Evolutionary conservation across 1,284 basidiomycete species (phyloP), one percentile per base, ranked within the genome.

Genomic region (Acaromyces ingoldii): DNA sequence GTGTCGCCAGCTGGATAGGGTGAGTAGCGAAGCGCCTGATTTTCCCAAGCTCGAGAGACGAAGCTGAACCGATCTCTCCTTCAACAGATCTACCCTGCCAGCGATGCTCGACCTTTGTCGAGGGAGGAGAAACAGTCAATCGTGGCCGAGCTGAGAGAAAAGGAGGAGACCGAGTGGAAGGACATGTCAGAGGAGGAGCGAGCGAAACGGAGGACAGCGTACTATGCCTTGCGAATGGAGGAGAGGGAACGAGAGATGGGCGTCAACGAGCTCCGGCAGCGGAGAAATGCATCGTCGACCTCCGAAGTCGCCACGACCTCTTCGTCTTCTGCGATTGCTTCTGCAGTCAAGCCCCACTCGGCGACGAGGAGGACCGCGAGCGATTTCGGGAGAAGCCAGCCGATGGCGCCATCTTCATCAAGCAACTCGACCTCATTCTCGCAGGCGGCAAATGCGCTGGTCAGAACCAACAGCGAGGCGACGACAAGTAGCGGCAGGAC

Each of bases 1-100:
- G 1, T 88, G 86, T 69, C 81, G 87, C 49, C 88, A 91, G 72
- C 80, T 91, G 40, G 88, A 91, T 75, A 80, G 83, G 68, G 84
- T 88, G 60, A 64, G 84, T 78, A 17, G n/a, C n/a, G n/a, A n/a
- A n/a, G n/a, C n/a, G n/a, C n/a, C n/a, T n/a, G n/a, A n/a, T n/a
- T n/a, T n/a, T n/a, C 22, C 22, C 25, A 43, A 30, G 19, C n/a
- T 21, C 6, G 41, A 15, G 41, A 9, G 24, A 6, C 6, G 11
- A 30, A 17, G 25, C 25, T 15, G 6, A 15, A 6, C 3, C 29
- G 34, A 13, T 5, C 22, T 13, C 34, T 19, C 11, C 29, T 3
- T 33, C 30, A n/a, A 3, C 24, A 26, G 19, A 33, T 67, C 31
- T 67, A 65, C 28, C 62, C 66, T 2, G 42, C 57, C 0, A 52